phyloP scores from a whole-genome alignment of 2,329 filamentous ascomycete species.

The Trichoderma atroviride region DNA sequence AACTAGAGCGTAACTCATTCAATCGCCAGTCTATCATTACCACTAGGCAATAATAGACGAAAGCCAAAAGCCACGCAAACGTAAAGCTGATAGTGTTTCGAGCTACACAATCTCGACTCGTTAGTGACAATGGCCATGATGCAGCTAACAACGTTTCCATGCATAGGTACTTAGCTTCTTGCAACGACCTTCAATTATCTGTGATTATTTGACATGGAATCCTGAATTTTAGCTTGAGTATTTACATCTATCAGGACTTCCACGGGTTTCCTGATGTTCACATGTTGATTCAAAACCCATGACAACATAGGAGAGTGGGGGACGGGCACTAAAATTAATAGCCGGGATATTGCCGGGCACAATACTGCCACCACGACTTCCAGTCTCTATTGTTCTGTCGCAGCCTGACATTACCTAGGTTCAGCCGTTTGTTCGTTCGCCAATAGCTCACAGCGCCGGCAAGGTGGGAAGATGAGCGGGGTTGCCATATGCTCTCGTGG shows the following conservation, averaged over 20 bases:
- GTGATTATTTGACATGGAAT: background rate
- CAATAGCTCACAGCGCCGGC: conserved; percentile 21
- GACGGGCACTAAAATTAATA: conserved; percentile 28
- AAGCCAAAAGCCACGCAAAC: conserved; percentile 5
- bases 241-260: background rate
- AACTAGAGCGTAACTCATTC: background rate
- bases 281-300: background rate
- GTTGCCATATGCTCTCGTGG: conserved; percentile 14
- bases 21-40: background rate
- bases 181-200: background rate
- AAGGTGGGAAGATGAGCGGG: conserved; percentile 25
- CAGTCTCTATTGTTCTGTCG: conserved; percentile 35
- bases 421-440: conserved; percentile 3
- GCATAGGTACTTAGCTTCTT: background rate
- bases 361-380: conserved; percentile 29
- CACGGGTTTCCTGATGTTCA: background rate
- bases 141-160: background rate
- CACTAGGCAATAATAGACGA: background rate
- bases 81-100: background rate
- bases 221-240: background rate
- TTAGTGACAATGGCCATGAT: background rate
- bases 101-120: background rate
- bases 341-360: conserved; percentile 34
- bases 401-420: conserved; percentile 3
- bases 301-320: background rate